Conservation (phyloP, 306 rosid genomes). For the Cajanus cajan region DNA sequence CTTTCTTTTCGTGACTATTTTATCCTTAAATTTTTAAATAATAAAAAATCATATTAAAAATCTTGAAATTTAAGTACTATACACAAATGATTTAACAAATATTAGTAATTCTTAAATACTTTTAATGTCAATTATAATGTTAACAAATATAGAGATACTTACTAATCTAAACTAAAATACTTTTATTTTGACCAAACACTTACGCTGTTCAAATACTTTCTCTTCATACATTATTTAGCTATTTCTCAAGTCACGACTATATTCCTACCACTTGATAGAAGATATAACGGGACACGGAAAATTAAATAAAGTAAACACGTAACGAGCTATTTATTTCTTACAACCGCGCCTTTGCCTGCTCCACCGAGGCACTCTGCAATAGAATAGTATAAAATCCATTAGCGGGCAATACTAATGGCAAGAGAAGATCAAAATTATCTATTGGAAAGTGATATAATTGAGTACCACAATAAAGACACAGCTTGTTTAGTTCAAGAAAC, state of each 20-base stretch:
- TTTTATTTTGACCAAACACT: constrained; percentile 20
- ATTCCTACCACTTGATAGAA: constrained; percentile 9
- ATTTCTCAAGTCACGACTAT: constrained; percentile 6
- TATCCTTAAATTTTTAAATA: too few species aligned
- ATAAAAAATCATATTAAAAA: too few species aligned
- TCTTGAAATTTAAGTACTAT: too few species aligned
- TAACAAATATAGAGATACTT: too few species aligned
- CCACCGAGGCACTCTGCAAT: constrained; percentile 41
- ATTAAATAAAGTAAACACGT: background rate
- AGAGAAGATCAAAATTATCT: background rate
- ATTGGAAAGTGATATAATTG: background rate
- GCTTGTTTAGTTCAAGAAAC: background rate
- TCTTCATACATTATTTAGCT: background rate
- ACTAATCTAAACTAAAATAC: background rate
- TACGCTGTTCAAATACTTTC: constrained; percentile 8
- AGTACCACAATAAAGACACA: background rate
- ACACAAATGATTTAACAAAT: too few species aligned
- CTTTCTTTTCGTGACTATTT: too few species aligned
- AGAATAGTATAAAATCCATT: constrained; percentile 23
- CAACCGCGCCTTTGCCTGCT: constrained; percentile 40
- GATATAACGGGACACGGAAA: background rate
- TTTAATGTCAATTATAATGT: too few species aligned
- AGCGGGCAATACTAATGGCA: constrained; percentile 13
- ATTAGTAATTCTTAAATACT: too few species aligned
- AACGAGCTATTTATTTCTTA: constrained; percentile 4